Evolutionary conservation across 2,329 filamentous ascomycete species (phyloP), one percentile per base, ranked within the genome.

Genomic region (Fulvia fulva): DNA sequence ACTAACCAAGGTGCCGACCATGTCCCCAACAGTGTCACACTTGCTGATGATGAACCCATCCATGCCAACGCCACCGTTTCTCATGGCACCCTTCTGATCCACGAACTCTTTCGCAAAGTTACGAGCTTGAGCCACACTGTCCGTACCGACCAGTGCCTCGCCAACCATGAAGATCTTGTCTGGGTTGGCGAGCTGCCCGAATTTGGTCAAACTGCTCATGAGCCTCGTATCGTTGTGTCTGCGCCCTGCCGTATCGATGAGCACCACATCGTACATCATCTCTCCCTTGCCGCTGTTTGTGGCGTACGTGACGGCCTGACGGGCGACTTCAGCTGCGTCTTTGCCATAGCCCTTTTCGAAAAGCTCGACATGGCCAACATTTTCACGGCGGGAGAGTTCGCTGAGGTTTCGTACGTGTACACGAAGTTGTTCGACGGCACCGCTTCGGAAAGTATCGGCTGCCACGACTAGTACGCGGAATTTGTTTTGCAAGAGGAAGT

Each of bases 91-190:
- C 65, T 73, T 72, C 1, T 65, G 58, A 59, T 74, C 71, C 9
- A 74, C 71, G 76, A 99, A 97, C 1, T 90, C 89, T 37, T 87
- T 86, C 71, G 97, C 97, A 79, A 99, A 99, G 77, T 97, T 97
- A 68, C 92, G 84, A 3, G 95, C 94, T 76, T 99, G 94, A 50
- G 91, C 91, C 22, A 99, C 94, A 3, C 89, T 91, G 75, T 99
- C 95, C 4, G 91, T 96, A 58, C 94, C 94, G 0, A 99, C 95
- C 25, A 99, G 83, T 8, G 94, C 94, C 82, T 89, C 88, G 62
- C 85, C 87, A 63, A 99, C 94, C 92, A 99, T 97, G 72, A 99
- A 85, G 64, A 99, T 97, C 81, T 99, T 97, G 76, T 99, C 93
- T 0, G 95, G 95, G 64, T 93, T 86, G 0, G 94, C 94, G 68